Evolutionary conservation across 805 yeast species (phyloP), one percentile per base, ranked within the genome.

Genomic region (Yarrowia bubula): DNA sequence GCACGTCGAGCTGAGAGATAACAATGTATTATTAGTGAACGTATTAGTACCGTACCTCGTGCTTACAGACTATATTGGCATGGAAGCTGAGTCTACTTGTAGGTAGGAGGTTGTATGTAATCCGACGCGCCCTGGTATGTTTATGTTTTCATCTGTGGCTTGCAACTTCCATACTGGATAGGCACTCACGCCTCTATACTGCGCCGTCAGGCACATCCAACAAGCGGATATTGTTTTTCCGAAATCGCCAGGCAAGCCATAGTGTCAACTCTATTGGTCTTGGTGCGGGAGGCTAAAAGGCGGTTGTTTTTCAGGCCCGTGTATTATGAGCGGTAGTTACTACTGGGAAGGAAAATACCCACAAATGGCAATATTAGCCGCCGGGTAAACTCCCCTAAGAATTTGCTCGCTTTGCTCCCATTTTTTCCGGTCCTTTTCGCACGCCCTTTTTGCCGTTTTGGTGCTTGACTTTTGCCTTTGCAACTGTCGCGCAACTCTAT

Each of bases 401-500:
- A 47, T 32, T 47, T 47, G 51, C 51, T 47, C 51, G 38, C 50
- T 28, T 44, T 43, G 47, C 47, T 43, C 47, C 18, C 47, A 43
- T 43, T 43, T 43, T 22, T 22, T 7, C 47, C 10, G 14, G 9
- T 13, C 32, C 11, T 18, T 9, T 15, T 22, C 47, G 15, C 32
- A 43, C 47, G 47, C 35, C 31, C 31, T 13, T 28, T 44, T 44
- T 44, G 18, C 11, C 50, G 35, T 44, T 47, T 15, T 32, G 38
- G 38, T 5, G 37, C 51, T 43, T 43, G 17, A n/a, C 38, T 48
- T 46, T 33, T 48, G 31, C 37, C 37, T 33, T 48, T 48, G 15
- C 3, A 47, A n/a, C 51, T 48, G 53, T 48, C n/a, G 39, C 39
- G 38, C 53, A 48, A 48, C 53, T 48, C 39, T 48, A 48, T 48